Base-by-base conservation (phyloP, 2,329 filamentous ascomycete species). In the Botryotinia calthae region DNA sequence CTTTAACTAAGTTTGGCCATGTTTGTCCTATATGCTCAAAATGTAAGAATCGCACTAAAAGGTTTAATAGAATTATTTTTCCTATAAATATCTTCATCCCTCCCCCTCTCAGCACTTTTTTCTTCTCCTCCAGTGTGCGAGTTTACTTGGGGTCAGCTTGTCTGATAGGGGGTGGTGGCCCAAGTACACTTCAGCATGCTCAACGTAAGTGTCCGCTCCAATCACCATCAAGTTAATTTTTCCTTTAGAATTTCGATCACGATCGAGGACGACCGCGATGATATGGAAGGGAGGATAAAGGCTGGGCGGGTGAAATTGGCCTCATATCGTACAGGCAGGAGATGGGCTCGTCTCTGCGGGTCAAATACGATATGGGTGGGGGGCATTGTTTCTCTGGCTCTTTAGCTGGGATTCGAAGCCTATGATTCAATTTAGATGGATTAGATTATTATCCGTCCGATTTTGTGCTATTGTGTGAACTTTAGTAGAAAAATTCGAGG, bases 331-430 rank as follows among this genome's bases (percentile, higher is more conserved):
- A 61, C 10, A 61, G 58, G 58, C 58, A 40, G 58, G 34, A 61
- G 58, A 40, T 20, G 31, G 62, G 42, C n/a, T 64, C 31, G 20
- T 64, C 18, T 64, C 28, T 88, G 77, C 94, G 94, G 83, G 98
- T 96, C 84, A 95, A 98, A 84, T 98, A 95, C 90, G 48, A 44
- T 40, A 2, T 37, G 63, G 71, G 65, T 42, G 65, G n/a, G 40
- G 28, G 44, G 22, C 28, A 65, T 65, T 51, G 63, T 48, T 37
- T 8, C 25, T 65, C 63, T 51, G 28, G 44, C 63, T 51, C 25
- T 65, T 16, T 37, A 54, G 44, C 44, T 65, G 20, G 63, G 18
- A n/a, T 59, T 59, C 34, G 66, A 69, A 28, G 48, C 20, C 44
- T 25, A 8, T 20, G 22, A 4, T 51, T 10, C 14, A 51, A 25